Base-by-base conservation (phyloP, 306 rosid genomes). In the Hippophae gyantsensis region DNA sequence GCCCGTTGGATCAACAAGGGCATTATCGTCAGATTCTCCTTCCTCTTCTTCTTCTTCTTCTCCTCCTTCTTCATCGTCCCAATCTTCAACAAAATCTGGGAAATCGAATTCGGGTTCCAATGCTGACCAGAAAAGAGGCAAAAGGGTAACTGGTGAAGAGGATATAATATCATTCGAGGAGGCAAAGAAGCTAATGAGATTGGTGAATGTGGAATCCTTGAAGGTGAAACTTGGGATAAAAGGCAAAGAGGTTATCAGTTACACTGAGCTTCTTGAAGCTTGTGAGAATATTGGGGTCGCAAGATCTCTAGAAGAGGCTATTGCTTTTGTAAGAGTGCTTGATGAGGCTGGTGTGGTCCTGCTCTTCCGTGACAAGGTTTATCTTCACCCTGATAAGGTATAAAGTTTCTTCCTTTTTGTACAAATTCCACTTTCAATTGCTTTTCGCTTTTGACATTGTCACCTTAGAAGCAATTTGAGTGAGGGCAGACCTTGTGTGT, bases 311-410 rank as follows among this genome's bases (percentile, higher is more conserved):
- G 83, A 81, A 0, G 97, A 93, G 80, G 95, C 99, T 47, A 76
- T 76, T 13, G 72, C 81, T 14, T 88, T 93, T 12, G 88, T 95
- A 7, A 72, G 64, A 56, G 78, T 88, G 53, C 89, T 93, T 43
- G 99, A 93, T 63, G 99, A 93, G 18, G 99, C 99, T 67, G 96
- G 99, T 52, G 94, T 88, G 58, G 26, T 93, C 52, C 78, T 88
- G 18, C 95, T 93, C 32, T 93, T 88, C 64, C 69, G 97, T 38
- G 90, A 93, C 41, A 88, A 89, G 84, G 99, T 89, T 68, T 81
- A 88, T 57, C 95, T 93, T 67, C 95, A 88, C 68, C 99, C 99
- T 66, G 84, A 84, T 43, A 80, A 85, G 93, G 97, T 88, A 67
- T 43, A 11, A 26, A 45, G 6, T 43, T 23, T 27, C 46, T 26